A percentile compares a stretch with the other conserved stretches of the same genome.
phyloP scores from a whole-genome alignment of 352 stramenopile species.

The Pythium vanterpoolii region DNA sequence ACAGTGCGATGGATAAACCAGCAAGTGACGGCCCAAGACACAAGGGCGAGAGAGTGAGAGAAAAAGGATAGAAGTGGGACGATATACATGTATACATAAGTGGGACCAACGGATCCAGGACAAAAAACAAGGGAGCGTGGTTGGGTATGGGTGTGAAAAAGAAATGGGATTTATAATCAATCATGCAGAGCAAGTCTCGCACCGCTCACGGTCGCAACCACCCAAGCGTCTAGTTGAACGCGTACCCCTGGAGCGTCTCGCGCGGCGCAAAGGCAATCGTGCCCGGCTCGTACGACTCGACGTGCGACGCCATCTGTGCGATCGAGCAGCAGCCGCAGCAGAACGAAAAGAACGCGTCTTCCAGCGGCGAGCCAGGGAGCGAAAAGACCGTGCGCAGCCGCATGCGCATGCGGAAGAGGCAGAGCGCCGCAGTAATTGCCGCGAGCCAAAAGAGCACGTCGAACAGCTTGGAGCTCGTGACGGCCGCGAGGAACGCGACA shows the following conservation, averaged over 20 bases:
- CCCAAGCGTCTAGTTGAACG: constrained; percentile 43
- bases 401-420: constrained; percentile 50
- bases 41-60: not conserved
- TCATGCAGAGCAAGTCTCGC: not conserved
- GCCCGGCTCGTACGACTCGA: constrained; percentile 76
- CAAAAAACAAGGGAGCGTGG: not conserved
- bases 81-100: constrained; percentile 6
- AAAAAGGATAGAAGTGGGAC: constrained; percentile 9
- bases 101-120: not conserved
- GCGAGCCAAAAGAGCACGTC: constrained; percentile 44
- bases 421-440: constrained; percentile 35
- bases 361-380: constrained; percentile 53
- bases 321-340: constrained; percentile 77
- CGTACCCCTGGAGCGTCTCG: constrained; percentile 64
- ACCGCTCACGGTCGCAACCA: not conserved
- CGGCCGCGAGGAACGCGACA: constrained; percentile 35
- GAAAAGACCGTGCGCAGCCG: constrained; percentile 55
- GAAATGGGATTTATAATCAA: constrained; percentile 4
- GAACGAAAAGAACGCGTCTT: constrained; percentile 43
- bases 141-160: not conserved
- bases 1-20: constrained; percentile 7
- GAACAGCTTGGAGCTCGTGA: constrained; percentile 37
- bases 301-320: constrained; percentile 76
- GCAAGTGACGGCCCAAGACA: not conserved
- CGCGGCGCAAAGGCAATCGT: constrained; percentile 53